Evolutionary conservation across 1,284 basidiomycete genomes (phyloP).

Genomic region (Cerrena zonata): DNA sequence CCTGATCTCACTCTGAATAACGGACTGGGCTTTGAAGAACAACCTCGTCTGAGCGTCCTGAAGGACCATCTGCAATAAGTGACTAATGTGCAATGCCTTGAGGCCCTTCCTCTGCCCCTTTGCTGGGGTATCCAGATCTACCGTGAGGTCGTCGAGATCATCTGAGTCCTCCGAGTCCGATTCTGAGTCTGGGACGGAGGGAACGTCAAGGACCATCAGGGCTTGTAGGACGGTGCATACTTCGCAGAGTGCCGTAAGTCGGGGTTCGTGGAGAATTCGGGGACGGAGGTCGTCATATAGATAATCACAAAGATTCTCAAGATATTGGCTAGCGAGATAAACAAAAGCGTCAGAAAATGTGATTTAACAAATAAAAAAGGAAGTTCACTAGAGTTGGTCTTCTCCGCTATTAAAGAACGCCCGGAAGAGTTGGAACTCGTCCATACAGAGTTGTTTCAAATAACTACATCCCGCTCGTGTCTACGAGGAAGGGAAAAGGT

Average conservation of each 20-base stretch:
- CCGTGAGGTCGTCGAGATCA: conserved; percentile 38
- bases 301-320: conserved; percentile 86
- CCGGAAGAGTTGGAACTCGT: conserved; percentile 81
- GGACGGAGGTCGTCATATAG: conserved; percentile 91
- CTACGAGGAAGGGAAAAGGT: conserved; percentile 31
- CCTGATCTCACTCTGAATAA: conserved; percentile 82
- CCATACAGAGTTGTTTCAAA: conserved; percentile 81
- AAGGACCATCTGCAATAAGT: conserved; percentile 79
- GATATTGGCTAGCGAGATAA: conserved; percentile 56
- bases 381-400: conserved; percentile 76
- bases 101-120: conserved; percentile 36
- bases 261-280: conserved; percentile 85
- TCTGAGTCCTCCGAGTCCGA: conserved; percentile 34
- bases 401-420: conserved; percentile 84
- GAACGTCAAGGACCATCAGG: conserved; percentile 82
- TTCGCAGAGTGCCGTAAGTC: conserved; percentile 80
- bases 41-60: conserved; percentile 91
- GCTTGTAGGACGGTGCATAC: conserved; percentile 91
- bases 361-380: conserved; percentile 6
- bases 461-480: conserved; percentile 86
- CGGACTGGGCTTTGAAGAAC: conserved; percentile 88
- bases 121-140: conserved; percentile 33
- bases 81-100: conserved; percentile 58
- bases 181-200: conserved; percentile 31
- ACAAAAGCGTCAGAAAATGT: not conserved